Base-by-base conservation (phyloP, 148 eudicot genomes). In the Camellia granthamiana region DNA sequence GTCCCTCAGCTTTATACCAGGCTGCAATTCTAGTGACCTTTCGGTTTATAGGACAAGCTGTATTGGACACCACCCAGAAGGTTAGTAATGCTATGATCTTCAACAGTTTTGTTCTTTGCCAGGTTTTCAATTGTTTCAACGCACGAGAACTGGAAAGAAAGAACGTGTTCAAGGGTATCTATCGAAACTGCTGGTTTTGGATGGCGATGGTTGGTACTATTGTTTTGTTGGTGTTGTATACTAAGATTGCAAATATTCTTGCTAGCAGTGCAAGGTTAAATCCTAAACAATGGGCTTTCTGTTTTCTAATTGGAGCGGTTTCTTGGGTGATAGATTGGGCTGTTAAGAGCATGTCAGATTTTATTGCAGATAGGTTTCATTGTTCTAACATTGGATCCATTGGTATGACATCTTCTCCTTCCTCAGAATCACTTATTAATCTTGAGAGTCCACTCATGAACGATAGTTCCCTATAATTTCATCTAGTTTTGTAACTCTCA, bases 91-190 rank as follows among this genome's bases (percentile, higher is more conserved):
- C 81, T 14, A 75, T 80, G 70, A 63, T 81, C 6, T 84, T 67
- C 70, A 80, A 84, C 23, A 77, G 80, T 14, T 74, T 84, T 16
- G 58, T 81, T 21, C 51, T 81, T 38, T 84, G 86, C 80, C 86
- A 84, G 74, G 38, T 73, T 19, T 80, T 84, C 61, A 84, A 80
- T 70, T 38, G 44, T 42, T 84, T 84, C 75, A 81, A 18, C 67
- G 83, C 86, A 11, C 52, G 83, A n/a, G 81, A 80, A 58, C 52
- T 73, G 16, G 41, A 80, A 66, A 52, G 51, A 64, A 84, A 63
- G 55, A 80, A 80, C 30, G 73, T 77, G 16, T 80, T 84, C 61
- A 72, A 21, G 54, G 83, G 81, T 60, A 46, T 84, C 16, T 49
- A 15, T 66, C 69, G 30, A 3, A 75, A 84, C 41, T 15, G 23